Base-by-base conservation (phyloP, 2,329 filamentous ascomycete genomes). In the Penicillium sp. region DNA sequence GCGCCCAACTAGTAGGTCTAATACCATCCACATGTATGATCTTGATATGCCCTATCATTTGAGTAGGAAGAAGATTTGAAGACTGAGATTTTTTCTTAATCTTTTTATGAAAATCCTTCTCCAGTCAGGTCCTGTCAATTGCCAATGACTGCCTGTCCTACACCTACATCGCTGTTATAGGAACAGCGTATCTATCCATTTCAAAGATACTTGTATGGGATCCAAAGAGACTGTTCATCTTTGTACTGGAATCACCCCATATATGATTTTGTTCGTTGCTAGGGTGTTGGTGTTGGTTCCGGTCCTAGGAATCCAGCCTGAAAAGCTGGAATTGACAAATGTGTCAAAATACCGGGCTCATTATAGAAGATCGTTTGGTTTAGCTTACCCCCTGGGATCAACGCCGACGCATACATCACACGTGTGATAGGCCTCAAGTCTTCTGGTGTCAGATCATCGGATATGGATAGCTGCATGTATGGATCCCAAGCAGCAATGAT, bases 351-450 rank as follows among this genome's bases (percentile, higher is more conserved):
- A 55, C 8, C 5, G 18, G n/a, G 24, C 16, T 29, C 16, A 44
- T n/a, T 13, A n/a, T 16, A 37, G 13, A 7, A 11, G 6, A 3
- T 24, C 5, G 16, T 16, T 16, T 13, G 26, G 73, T 79, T 78
- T 62, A 84, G 73, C 80, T 78, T 62, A 84, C 82, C 80, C 61
- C 82, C 82, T 5, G 81, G 80, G 48, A 82, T 76, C 60, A 85
- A 61, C 34, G 81, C 81, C 5, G 81, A 74, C 14, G 82, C 79
- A 70, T 82, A 84, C 82, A 85, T 85, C 38, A 81, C 81, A 22
- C 76, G 68, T 5, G 81, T 83, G 39, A 85, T 85, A 0, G 82
- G 81, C 43, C 74, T 70, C 60, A 85, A 62, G 44, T 81, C 80
- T 5, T 75, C 66, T 14, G 76, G 70, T 1, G 75, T 67, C 20